Evolutionary conservation across 495 filamentous ascomycete genomes (phyloP), one percentile per base, ranked within the genome.

Genomic region (Tuber magnatum): DNA sequence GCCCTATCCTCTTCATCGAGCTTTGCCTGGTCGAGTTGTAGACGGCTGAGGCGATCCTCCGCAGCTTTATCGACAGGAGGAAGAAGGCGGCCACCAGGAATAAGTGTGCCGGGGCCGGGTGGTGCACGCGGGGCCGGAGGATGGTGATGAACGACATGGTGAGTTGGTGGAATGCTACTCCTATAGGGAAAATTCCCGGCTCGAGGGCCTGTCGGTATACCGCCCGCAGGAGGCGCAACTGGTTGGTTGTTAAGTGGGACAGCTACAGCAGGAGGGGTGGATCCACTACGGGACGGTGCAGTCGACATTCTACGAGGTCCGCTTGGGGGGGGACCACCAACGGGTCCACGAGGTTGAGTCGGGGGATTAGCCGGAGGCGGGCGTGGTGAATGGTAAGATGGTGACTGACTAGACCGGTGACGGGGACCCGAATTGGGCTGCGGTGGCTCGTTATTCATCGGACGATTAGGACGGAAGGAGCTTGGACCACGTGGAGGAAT

Each of bases 101-200:
- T 83, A 28, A 75, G 73, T 22, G 75, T 56, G 1, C 81, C 81
- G 22, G 78, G 81, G 32, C 81, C 81, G 9, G 75, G 74, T 22
- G 75, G 74, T 24, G 56, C 70, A n/a, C 56, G 69, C 24, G 51
- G 76, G 9, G 73, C 42, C 28, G 72, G 69, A 16, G 73, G 72
- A 22, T 71, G 79, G n/a, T 77, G 80, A 12, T 77, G 79, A 35
- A 74, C 79, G 70, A 75, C 70, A 7, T 73, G 68, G 42, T 77
- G 79, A 18, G 75, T 71, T 3, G 75, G 40, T 16, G 81, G 78
- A 12, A 83, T 44, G 3, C 81, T 79, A 28, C 71, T 81, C n/a
- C 81, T 73, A 22, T 83, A 83, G n/a, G 81, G 81, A 39, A 82
- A 82, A 56, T 83, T 83, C 1, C 81, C 81, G 10, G 81, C 81